Percentiles rank a stretch among this genome's conserved stretches.
Conservation (phyloP, 2,329 filamentous ascomycete genomes). For the Nigrospora osmanthi region DNA sequence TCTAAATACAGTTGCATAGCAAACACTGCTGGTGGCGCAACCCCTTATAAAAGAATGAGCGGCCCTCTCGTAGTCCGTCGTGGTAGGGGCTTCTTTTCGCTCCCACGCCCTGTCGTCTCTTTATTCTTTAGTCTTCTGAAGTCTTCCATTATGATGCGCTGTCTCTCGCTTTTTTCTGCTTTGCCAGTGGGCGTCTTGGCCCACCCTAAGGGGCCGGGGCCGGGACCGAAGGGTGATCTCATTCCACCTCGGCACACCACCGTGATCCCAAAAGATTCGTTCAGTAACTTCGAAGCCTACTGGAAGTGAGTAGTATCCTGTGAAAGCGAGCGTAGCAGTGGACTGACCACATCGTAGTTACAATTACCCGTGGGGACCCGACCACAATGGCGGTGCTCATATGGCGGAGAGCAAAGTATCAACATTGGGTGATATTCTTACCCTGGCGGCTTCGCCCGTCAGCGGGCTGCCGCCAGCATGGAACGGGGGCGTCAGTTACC, state of each 20-base stretch:
- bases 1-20: no score
- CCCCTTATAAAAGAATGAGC: not conserved
- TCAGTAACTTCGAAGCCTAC: slow-evolving; percentile 32
- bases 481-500: slow-evolving; percentile 28
- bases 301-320: slow-evolving; percentile 48
- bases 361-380: slow-evolving; percentile 49
- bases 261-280: slow-evolving; percentile 29
- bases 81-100: not conserved
- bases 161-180: not conserved
- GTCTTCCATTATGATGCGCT: not conserved
- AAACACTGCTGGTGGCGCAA: not conserved
- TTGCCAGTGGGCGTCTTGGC: not conserved
- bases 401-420: slow-evolving; percentile 40
- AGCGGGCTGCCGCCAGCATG: slow-evolving; percentile 27
- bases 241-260: slow-evolving; percentile 7
- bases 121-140: not conserved
- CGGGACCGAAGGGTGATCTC: no score
- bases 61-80: not conserved
- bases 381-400: slow-evolving; percentile 49
- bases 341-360: slow-evolving; percentile 42
- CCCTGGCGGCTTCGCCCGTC: slow-evolving; percentile 37
- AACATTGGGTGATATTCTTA: slow-evolving; percentile 31
- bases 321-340: slow-evolving; percentile 50
- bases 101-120: not conserved
- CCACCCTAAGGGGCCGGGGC: not conserved